Evolutionary conservation across 1,284 basidiomycete genomes (phyloP).

Genomic region (Sphaerobolus stellatus): DNA sequence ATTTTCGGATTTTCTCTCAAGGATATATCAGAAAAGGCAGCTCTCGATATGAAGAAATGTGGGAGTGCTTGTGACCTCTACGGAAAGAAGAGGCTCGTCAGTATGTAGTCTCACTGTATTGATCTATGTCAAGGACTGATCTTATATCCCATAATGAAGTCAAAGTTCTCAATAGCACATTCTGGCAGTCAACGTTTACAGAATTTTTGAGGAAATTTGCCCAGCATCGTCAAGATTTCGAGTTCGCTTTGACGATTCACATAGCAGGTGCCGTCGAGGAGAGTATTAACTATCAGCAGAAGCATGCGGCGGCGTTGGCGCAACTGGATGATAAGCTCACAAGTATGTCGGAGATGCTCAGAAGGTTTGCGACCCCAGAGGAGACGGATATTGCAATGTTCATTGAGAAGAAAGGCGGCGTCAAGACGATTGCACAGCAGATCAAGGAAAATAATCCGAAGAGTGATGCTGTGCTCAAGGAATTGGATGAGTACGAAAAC

Average conservation of each 20-base stretch:
- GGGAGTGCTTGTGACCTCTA: conserved; percentile 24
- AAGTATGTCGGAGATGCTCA: not conserved
- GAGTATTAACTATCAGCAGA: not conserved
- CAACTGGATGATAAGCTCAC: not conserved
- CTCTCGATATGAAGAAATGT: conserved; percentile 22
- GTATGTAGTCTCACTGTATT: conserved; percentile 15
- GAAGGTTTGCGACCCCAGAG: not conserved
- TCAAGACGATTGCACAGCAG: not conserved
- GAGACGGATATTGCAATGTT: not conserved
- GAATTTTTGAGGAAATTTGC: conserved; percentile 17
- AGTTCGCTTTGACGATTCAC: not conserved
- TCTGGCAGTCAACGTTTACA: conserved; percentile 19
- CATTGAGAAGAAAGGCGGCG: not conserved
- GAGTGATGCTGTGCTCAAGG: not conserved
- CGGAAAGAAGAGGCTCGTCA: conserved; percentile 23
- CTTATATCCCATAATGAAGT: conserved; percentile 8
- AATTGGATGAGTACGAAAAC: not conserved
- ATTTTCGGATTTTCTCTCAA: conserved; percentile 14
- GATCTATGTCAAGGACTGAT: not conserved
- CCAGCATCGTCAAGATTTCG: conserved; percentile 5
- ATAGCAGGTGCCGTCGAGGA: not conserved
- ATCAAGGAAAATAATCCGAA: not conserved
- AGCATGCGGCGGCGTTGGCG: not conserved
- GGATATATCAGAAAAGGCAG: conserved; percentile 15
- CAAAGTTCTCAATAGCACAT: conserved; percentile 20